These are phyloP conservation scores for Trichoderma parareesei DNA, from an alignment of 495 filamentous ascomycete genomes.

Conservation along the genomic window DNA sequence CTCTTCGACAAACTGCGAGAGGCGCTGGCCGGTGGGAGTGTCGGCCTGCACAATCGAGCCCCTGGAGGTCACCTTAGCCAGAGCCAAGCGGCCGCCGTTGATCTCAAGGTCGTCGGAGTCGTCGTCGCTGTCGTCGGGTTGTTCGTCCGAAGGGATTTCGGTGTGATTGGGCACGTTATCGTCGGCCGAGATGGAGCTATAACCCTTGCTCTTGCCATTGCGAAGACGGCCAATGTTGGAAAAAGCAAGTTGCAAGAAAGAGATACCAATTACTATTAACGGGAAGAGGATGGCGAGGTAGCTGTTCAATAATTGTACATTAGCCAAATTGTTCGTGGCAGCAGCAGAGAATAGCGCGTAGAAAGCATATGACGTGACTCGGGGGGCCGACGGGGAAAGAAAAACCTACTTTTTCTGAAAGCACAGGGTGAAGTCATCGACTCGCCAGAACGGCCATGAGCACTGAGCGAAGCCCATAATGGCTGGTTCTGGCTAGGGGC, in stretches of 20 bases:
- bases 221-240: slow-evolving; percentile 42
- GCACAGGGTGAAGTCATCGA: slow-evolving; percentile 83
- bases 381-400: too few species aligned
- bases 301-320: slow-evolving; percentile 37
- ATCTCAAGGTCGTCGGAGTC: slow-evolving; percentile 40
- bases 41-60: slow-evolving; percentile 67
- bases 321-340: neutral
- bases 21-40: slow-evolving; percentile 63
- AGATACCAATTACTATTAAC: slow-evolving; percentile 59
- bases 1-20: slow-evolving; percentile 63
- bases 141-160: slow-evolving; percentile 36
- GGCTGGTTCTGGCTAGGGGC: neutral
- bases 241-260: slow-evolving; percentile 55
- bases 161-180: slow-evolving; percentile 38
- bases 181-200: slow-evolving; percentile 38
- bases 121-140: slow-evolving; percentile 50
- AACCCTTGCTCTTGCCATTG: slow-evolving; percentile 35
- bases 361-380: too few species aligned
- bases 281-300: slow-evolving; percentile 81
- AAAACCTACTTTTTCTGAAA: slow-evolving; percentile 76
- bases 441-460: slow-evolving; percentile 69
- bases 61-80: slow-evolving; percentile 53
- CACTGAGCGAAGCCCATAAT: slow-evolving; percentile 60
- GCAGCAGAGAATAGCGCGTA: neutral
- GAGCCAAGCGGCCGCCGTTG: slow-evolving; percentile 42